Conservation (phyloP, 2,329 filamentous ascomycete species). For the Sporothrix sp. region DNA sequence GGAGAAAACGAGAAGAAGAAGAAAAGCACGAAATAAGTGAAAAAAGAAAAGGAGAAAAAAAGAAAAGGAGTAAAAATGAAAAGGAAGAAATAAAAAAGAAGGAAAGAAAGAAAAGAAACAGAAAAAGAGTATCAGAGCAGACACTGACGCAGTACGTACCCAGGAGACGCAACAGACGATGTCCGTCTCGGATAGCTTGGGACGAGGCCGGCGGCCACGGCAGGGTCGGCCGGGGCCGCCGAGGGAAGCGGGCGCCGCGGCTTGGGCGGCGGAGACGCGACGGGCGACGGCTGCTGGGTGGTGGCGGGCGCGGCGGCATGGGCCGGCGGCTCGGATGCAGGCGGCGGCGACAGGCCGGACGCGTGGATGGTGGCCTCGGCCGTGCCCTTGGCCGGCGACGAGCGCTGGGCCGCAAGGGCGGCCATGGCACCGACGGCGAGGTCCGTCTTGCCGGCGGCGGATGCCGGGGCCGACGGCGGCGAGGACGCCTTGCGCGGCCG, state of each 20-base stretch:
- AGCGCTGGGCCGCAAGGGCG: not conserved
- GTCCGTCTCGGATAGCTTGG: not conserved
- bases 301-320: not conserved
- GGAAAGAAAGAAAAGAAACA: not conserved
- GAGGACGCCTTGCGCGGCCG: not conserved
- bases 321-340: not conserved
- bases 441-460: not conserved
- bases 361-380: slow-evolving; percentile 4
- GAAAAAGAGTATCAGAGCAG: no score
- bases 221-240: not conserved
- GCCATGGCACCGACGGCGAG: slow-evolving; percentile 1
- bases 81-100: not conserved
- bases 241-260: slow-evolving; percentile 2
- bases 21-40: not conserved
- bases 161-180: not conserved
- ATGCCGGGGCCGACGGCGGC: not conserved
- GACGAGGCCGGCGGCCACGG: not conserved
- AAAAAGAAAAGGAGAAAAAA: not conserved
- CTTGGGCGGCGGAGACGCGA: not conserved
- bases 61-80: not conserved
- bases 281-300: not conserved
- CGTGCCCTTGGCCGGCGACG: not conserved
- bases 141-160: no score
- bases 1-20: not conserved
- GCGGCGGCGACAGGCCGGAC: slow-evolving; percentile 1